A percentile compares a stretch with the other conserved stretches of the same genome.
Evolutionary conservation across 176 grass and related monocot species (phyloP).

Genomic region (Coix lacrymajobi): DNA sequence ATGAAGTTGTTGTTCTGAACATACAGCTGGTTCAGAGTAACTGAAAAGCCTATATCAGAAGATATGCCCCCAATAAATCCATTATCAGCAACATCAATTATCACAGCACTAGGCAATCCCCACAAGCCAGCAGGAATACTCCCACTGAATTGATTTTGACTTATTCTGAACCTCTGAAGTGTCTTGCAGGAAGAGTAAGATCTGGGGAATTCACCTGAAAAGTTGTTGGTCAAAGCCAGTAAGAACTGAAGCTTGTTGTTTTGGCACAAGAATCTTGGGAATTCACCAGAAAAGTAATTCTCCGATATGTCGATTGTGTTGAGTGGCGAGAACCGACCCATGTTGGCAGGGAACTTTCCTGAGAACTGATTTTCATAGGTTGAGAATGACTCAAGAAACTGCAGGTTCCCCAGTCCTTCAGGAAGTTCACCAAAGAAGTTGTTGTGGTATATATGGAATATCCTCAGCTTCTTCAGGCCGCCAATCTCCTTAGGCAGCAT

Average conservation of each 20-base stretch:
- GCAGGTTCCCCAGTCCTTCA: constrained; percentile 51
- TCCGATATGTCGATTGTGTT: constrained; percentile 88
- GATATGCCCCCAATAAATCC: constrained; percentile 59
- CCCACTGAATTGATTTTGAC: constrained; percentile 73
- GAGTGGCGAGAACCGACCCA: constrained; percentile 73
- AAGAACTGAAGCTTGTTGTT: constrained; percentile 69
- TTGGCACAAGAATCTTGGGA: constrained; percentile 79
- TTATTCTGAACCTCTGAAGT: constrained; percentile 81
- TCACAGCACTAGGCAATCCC: constrained; percentile 79
- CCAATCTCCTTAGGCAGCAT: constrained; percentile 52
- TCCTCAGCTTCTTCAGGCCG: constrained; percentile 60
- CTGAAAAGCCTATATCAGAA: constrained; percentile 69
- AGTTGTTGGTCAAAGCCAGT: constrained; percentile 84
- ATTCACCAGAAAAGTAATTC: constrained; percentile 85
- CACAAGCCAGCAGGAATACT: constrained; percentile 54
- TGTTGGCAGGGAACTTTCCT: constrained; percentile 63
- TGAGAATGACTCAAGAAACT: constrained; percentile 89
- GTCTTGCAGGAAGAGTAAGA: constrained; percentile 84
- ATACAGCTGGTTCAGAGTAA: constrained; percentile 69
- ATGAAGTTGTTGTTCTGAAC: constrained; percentile 83
- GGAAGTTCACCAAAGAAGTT: constrained; percentile 82
- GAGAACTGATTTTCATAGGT: constrained; percentile 80
- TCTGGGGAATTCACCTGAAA: constrained; percentile 75
- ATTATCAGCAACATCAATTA: constrained; percentile 87
- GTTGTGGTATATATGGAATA: constrained; percentile 84